A percentile compares a stretch with the other conserved stretches of the same genome.
Conservation (phyloP, 768 basidiomycete genomes). For the Pleurotus cornucopiae region DNA sequence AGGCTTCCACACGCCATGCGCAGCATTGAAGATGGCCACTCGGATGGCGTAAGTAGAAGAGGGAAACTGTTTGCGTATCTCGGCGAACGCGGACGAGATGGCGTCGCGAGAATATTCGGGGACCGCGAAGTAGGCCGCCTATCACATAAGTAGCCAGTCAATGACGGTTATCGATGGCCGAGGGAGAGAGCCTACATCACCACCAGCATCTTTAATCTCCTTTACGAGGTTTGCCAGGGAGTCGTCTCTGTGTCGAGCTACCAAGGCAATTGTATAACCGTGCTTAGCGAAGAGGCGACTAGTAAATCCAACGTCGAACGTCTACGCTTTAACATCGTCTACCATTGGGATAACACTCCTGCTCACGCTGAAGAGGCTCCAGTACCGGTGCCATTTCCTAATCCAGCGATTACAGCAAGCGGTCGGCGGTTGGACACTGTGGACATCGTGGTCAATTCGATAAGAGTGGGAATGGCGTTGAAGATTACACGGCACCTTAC, state of each 20-base stretch:
- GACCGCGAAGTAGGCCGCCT: slow-evolving; percentile 59
- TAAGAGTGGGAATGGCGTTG: neutral
- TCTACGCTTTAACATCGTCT: no score
- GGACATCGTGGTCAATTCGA: neutral
- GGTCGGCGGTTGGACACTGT: neutral
- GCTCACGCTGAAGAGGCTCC: slow-evolving; percentile 56
- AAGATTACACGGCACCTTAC: neutral
- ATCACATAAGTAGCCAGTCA: neutral
- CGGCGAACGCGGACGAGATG: slow-evolving; percentile 44
- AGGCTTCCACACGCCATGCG: slow-evolving; percentile 53
- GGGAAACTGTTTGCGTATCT: slow-evolving; percentile 39
- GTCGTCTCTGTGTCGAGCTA: slow-evolving; percentile 51
- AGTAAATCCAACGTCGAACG: no score
- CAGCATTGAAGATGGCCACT: slow-evolving; percentile 64
- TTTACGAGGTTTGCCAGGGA: slow-evolving; percentile 45
- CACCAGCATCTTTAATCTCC: slow-evolving; percentile 53
- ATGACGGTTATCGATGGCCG: neutral
- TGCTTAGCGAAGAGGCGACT: slow-evolving; percentile 58
- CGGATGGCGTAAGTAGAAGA: slow-evolving; percentile 39
- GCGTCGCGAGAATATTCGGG: slow-evolving; percentile 43
- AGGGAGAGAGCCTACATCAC: slow-evolving; percentile 36
- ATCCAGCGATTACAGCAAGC: slow-evolving; percentile 25
- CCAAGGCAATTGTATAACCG: slow-evolving; percentile 64
- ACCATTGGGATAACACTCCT: no score
- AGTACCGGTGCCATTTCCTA: slow-evolving; percentile 48